Percentiles rank a stretch among this genome's conserved stretches.
These are phyloP conservation scores for Xylaria sp. DNA, from an alignment of 2,329 filamentous ascomycete species.

Conservation along the genomic window DNA sequence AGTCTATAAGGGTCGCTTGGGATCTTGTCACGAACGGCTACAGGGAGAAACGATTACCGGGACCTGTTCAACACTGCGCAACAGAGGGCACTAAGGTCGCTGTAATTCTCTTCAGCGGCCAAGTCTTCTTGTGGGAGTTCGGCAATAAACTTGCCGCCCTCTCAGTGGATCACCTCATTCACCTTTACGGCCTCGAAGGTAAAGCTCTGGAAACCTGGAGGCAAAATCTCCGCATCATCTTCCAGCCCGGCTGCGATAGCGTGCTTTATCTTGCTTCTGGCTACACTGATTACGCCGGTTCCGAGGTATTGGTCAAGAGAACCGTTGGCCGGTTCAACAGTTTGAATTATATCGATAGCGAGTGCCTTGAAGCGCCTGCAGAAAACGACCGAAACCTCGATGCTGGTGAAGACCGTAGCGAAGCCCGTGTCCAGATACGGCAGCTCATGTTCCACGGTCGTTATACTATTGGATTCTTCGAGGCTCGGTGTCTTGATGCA, in stretches of 20 bases:
- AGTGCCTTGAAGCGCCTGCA: conserved; percentile 3
- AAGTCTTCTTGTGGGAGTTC: conserved; percentile 29
- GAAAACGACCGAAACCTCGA: neutral
- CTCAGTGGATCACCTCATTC: conserved; percentile 9
- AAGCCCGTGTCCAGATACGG: conserved; percentile 3
- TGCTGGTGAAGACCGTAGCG: neutral
- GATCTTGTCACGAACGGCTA: conserved; percentile 23
- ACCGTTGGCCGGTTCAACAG: conserved; percentile 18
- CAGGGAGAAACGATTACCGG: conserved; percentile 25
- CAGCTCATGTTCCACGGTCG: conserved; percentile 15
- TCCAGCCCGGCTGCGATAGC: conserved; percentile 20
- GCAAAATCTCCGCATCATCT: conserved; percentile 14
- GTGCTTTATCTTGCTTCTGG: conserved; percentile 26
- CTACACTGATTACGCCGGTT: neutral
- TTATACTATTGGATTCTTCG: conserved; percentile 16
- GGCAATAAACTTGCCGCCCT: conserved; percentile 13
- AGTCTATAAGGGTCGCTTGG: conserved; percentile 28
- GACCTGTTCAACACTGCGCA: conserved; percentile 4
- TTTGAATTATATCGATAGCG: conserved; percentile 3
- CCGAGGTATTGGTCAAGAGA: conserved; percentile 3
- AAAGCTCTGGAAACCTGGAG: conserved; percentile 1
- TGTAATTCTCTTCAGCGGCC: conserved; percentile 20
- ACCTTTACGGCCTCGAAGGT: neutral
- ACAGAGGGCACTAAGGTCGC: conserved; percentile 22
- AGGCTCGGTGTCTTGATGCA: conserved; percentile 5